A percentile compares a stretch with the other conserved stretches of the same genome.
These are phyloP conservation scores for Pythium apleroticum DNA, from an alignment of 352 stramenopile species.

Conservation along the genomic window DNA sequence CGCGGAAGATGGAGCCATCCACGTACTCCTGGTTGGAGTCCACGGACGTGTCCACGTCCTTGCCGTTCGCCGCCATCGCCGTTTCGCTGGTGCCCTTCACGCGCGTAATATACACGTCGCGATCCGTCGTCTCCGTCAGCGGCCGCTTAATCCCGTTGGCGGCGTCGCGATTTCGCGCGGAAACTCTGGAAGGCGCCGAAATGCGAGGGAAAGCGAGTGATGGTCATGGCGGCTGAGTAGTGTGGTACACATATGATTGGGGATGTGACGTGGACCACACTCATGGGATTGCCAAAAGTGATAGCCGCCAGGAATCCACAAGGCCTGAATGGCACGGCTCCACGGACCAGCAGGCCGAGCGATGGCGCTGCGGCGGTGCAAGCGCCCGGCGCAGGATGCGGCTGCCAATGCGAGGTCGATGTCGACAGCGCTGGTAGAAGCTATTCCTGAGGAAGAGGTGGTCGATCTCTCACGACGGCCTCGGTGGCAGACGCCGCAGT, in stretches of 20 bases:
- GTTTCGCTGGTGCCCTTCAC: neutral
- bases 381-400: conserved; percentile 7
- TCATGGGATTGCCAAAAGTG: neutral
- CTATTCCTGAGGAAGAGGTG: neutral
- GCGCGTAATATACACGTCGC: neutral
- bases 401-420: neutral
- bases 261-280: neutral
- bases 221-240: conserved; percentile 17
- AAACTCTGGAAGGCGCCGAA: conserved; percentile 28
- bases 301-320: neutral
- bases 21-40: conserved; percentile 71
- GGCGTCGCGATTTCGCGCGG: conserved; percentile 38
- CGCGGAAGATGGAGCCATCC: conserved; percentile 86
- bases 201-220: conserved; percentile 13
- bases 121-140: neutral
- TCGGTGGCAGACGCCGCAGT: conserved; percentile 24
- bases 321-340: conserved; percentile 4
- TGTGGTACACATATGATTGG: conserved; percentile 9
- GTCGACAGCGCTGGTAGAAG: neutral
- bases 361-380: neutral
- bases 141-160: neutral
- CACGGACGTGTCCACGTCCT: conserved; percentile 28
- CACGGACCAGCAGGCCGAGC: neutral
- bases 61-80: neutral
- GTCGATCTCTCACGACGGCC: neutral